A percentile compares a stretch with the other conserved stretches of the same genome.
phyloP scores from a whole-genome alignment of 1,284 basidiomycete species.

The Termitomyces sp. region DNA sequence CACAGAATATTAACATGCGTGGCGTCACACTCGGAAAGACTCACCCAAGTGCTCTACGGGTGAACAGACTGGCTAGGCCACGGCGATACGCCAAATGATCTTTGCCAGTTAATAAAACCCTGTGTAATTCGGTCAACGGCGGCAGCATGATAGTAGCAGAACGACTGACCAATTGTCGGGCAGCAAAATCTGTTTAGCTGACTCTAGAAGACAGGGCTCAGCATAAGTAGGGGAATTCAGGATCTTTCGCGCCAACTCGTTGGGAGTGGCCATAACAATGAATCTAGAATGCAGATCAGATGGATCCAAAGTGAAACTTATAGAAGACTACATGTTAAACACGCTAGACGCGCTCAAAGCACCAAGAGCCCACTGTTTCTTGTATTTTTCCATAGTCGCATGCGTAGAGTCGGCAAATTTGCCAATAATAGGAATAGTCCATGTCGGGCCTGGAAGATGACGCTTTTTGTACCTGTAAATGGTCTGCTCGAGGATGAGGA shows the following conservation, averaged over 20 bases:
- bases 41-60: conserved; percentile 86
- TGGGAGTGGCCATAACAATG: conserved; percentile 94
- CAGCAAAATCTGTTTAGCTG: conserved; percentile 84
- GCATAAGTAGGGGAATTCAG: conserved; percentile 86
- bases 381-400: conserved; percentile 86
- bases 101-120: conserved; percentile 97
- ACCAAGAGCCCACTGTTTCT: conserved; percentile 84
- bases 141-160: not conserved
- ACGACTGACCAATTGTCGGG: conserved; percentile 82
- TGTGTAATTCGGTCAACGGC: conserved; percentile 27
- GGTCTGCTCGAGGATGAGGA: conserved; percentile 76
- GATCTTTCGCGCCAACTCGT: conserved; percentile 88
- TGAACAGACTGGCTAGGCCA: conserved; percentile 89
- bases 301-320: not conserved
- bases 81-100: conserved; percentile 92
- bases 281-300: conserved; percentile 52
- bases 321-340: conserved; percentile 82
- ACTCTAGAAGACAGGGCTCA: conserved; percentile 91
- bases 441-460: conserved; percentile 78
- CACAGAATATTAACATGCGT: conserved; percentile 3
- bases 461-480: conserved; percentile 86
- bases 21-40: conserved; percentile 17
- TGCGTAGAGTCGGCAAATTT: conserved; percentile 88
- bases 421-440: conserved; percentile 94
- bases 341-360: conserved; percentile 84